Evolutionary conservation across 345 rosid genomes (phyloP), one percentile per base, ranked within the genome.

Genomic region (Heritiera littoralis): DNA sequence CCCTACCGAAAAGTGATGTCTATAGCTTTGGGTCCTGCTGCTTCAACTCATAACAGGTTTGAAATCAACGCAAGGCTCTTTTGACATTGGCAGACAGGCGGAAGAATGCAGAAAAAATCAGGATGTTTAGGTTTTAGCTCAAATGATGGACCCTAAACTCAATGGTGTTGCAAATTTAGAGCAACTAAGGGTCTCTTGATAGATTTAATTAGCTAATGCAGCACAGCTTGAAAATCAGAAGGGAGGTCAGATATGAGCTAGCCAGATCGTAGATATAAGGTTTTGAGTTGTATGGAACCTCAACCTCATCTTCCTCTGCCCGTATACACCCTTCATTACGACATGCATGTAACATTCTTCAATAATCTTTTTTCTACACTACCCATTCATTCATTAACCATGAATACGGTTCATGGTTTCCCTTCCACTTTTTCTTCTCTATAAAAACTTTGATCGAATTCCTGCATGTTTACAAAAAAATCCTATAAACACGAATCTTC

Each of bases 21-120:
- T 86, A 84, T 54, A 86, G 87, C 0, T 23, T 23, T 23, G 28
- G 28, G 28, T 23, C 28, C 28, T 23, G 28, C 40, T 89, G 9
- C 78, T 86, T 5, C 89, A 86, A 74, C 80, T 89, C 5, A 46
- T 87, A 28, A 86, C 88, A 0, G 89, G 89, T 17, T 60, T 86
- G 20, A 87, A 82, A 74, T 79, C 88, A 0, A 81, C 76, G 52
- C 86, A 86, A 58, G 90, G 92, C 28, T 23, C 28, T 23, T 23
- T 23, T 23, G 28, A 23, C 28, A 23, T 23, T 23, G 28, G 28
- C 28, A 23, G 28, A 0, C 28, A 23, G 28, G 86, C 81, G 0
- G 78, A 56, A 30, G 82, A 81, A 12, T 67, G 12, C 18, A 82
- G 84, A 45, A 77, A 68, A 54, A 66, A 23, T 23, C 52, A 64